Percentiles rank a stretch among this genome's conserved stretches.
Evolutionary conservation across 768 basidiomycete species (phyloP).

Genomic region (Boletus subparvulus): DNA sequence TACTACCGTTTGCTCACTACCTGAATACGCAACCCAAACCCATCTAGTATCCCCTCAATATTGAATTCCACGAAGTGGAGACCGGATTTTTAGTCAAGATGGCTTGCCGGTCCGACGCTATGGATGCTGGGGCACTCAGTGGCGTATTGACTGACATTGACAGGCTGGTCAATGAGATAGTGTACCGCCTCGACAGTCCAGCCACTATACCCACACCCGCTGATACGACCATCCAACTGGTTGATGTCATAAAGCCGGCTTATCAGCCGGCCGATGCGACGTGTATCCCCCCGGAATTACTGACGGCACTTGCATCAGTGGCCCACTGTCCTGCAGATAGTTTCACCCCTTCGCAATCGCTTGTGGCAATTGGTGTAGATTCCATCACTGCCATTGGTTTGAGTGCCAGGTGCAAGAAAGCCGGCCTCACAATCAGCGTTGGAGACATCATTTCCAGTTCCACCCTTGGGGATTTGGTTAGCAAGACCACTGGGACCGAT

Average conservation of each 20-base stretch:
- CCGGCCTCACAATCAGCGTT: constrained; percentile 34
- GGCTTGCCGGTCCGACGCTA: constrained; percentile 34
- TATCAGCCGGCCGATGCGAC: neutral
- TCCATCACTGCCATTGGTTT: constrained; percentile 52
- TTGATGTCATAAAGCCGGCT: neutral
- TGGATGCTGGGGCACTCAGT: constrained; percentile 25
- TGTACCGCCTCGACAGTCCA: constrained; percentile 19
- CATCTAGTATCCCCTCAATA: constrained; percentile 43
- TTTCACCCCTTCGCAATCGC: constrained; percentile 35
- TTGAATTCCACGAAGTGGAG: constrained; percentile 39
- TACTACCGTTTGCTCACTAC: neutral
- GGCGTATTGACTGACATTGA: constrained; percentile 19
- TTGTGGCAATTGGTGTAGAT: constrained; percentile 45
- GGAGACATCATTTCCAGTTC: constrained; percentile 43
- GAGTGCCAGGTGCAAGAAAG: constrained; percentile 38
- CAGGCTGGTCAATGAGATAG: constrained; percentile 17
- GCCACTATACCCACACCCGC: neutral
- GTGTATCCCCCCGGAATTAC: constrained; percentile 10
- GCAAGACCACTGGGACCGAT: constrained; percentile 4
- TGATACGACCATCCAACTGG: neutral
- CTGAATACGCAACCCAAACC: neutral
- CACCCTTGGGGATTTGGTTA: constrained; percentile 33
- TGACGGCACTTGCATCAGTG: constrained; percentile 12
- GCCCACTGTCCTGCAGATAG: constrained; percentile 30
- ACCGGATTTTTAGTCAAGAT: constrained; percentile 35